Percentiles rank a stretch among this genome's conserved stretches.
Evolutionary conservation across 106 monocot species (phyloP).

Genomic region (Gastrodia elata): DNA sequence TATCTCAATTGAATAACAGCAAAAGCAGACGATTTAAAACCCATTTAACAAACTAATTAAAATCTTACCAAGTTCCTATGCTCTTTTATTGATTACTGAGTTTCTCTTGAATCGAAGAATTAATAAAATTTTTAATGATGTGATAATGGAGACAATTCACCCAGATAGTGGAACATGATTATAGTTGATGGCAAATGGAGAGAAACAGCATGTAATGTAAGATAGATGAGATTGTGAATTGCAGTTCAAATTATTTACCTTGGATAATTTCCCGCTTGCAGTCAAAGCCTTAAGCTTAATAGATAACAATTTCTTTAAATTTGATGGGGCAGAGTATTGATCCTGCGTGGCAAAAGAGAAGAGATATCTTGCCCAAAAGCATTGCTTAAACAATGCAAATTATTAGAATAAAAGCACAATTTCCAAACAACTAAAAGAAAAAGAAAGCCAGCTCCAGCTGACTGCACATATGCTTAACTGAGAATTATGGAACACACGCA

Average conservation of each 20-base stretch:
- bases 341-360: slow-evolving; percentile 34
- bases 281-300: slow-evolving; percentile 50
- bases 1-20: no score
- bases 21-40: no score
- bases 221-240: not conserved
- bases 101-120: not conserved
- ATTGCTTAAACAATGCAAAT: not conserved
- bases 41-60: no score
- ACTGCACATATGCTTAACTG: no score
- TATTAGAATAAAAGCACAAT: not conserved
- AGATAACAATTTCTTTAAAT: slow-evolving; percentile 58
- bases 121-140: not conserved
- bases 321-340: slow-evolving; percentile 47
- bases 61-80: not conserved
- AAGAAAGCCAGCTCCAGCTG: no score
- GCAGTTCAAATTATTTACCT: slow-evolving; percentile 42
- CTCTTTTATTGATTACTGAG: not conserved
- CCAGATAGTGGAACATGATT: not conserved
- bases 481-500: not conserved
- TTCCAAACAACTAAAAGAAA: not conserved
- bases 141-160: not conserved
- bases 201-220: not conserved
- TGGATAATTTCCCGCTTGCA: slow-evolving; percentile 48
- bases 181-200: not conserved
- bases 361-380: not conserved